These are phyloP conservation scores for Viola pubescens DNA, from an alignment of 441 rosid species.

Conservation along the genomic window DNA sequence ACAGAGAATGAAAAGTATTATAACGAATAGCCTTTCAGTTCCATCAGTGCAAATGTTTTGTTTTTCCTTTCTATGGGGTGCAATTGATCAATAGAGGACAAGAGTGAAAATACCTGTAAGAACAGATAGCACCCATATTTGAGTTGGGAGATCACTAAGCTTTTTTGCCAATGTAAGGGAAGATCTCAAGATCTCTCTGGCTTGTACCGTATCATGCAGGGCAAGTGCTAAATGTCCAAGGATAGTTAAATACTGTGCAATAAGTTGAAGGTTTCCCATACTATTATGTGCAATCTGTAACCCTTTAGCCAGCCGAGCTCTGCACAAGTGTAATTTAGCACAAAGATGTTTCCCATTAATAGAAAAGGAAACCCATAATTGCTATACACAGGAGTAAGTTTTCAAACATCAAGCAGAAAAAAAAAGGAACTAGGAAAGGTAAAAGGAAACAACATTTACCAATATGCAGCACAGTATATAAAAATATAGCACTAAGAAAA, in stretches of 20 bases:
- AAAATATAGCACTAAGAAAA: too few relatives aligned
- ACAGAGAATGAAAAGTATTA: too few relatives aligned
- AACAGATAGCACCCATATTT: slow-evolving; percentile 88
- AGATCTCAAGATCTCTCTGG: slow-evolving; percentile 89
- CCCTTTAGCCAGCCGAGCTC: slow-evolving; percentile 87
- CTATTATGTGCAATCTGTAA: slow-evolving; percentile 83
- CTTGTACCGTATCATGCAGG: slow-evolving; percentile 80
- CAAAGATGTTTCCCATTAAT: neutral
- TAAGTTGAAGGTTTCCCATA: slow-evolving; percentile 95
- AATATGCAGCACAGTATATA: too few relatives aligned
- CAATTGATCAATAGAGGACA: too few relatives aligned
- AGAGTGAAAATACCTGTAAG: slow-evolving; percentile 45
- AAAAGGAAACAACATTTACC: too few relatives aligned
- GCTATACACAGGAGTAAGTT: too few relatives aligned
- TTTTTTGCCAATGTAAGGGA: slow-evolving; percentile 84
- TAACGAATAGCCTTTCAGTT: too few relatives aligned
- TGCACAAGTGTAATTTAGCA: slow-evolving; percentile 33
- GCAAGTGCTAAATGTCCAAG: slow-evolving; percentile 90
- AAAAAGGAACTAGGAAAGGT: too few relatives aligned
- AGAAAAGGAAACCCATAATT: too few relatives aligned
- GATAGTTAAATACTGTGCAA: slow-evolving; percentile 81
- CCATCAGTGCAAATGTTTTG: too few relatives aligned
- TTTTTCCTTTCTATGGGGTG: too few relatives aligned
- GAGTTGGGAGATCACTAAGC: slow-evolving; percentile 84
- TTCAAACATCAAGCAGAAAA: too few relatives aligned